Evolutionary conservation across 106 monocot genomes (phyloP).

Genomic region (Dendrobium nobile): DNA sequence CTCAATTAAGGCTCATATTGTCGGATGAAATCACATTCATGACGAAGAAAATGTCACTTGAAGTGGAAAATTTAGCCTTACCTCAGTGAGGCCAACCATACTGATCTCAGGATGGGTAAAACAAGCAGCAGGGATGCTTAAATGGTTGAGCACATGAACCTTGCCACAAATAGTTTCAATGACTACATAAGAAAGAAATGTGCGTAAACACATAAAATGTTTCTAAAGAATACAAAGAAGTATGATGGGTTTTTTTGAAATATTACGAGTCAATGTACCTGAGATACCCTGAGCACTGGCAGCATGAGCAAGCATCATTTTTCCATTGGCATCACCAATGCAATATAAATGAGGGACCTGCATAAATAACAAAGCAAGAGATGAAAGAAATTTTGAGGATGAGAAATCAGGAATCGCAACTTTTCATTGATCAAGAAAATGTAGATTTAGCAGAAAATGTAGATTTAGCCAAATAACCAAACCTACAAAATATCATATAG

Average conservation of each 20-base stretch:
- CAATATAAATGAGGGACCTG: conserved; percentile 92
- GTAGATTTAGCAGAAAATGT: background rate
- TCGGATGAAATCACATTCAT: background rate
- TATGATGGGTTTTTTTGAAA: conserved; percentile 6
- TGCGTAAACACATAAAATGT: background rate
- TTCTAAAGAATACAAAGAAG: background rate
- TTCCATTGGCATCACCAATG: conserved; percentile 98
- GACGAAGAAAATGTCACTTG: background rate
- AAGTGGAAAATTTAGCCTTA: conserved; percentile 12
- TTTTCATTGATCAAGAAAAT: background rate
- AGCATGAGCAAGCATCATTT: conserved; percentile 99
- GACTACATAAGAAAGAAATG: conserved; percentile 31
- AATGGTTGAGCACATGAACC: conserved; percentile 88
- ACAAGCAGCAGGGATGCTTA: conserved; percentile 98
- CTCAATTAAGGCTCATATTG: background rate
- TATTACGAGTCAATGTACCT: conserved; percentile 27
- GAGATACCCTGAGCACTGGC: conserved; percentile 99
- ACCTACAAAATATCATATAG: background rate
- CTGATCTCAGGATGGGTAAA: conserved; percentile 98
- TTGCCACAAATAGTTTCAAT: conserved; percentile 80
- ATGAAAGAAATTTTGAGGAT: background rate
- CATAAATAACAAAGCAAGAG: background rate
- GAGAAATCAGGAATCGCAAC: background rate
- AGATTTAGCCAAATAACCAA: background rate
- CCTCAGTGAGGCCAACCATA: conserved; percentile 96